These are phyloP conservation scores for Coccomyxa subellipsoidea DNA, from an alignment of 163 green algal species.

Conservation along the genomic window DNA sequence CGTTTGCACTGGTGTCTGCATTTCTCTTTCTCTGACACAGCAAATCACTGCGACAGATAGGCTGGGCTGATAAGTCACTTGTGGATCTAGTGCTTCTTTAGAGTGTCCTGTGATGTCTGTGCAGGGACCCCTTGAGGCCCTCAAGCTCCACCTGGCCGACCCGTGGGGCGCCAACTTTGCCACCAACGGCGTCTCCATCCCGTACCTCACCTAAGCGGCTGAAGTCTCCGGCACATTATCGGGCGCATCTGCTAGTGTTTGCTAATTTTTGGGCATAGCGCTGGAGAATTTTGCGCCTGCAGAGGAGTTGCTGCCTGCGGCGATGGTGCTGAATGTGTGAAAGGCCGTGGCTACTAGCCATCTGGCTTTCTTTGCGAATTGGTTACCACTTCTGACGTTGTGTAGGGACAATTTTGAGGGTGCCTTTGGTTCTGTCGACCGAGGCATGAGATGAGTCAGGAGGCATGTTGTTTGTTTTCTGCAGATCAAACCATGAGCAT, in stretches of 20 bases:
- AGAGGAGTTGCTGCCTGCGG: too few species aligned
- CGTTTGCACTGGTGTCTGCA: neutral
- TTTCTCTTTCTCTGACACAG: neutral
- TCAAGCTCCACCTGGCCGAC: conserved; percentile 72
- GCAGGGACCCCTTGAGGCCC: conserved; percentile 57
- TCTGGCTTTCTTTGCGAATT: too few species aligned
- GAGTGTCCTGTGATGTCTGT: too few species aligned
- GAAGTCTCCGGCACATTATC: neutral
- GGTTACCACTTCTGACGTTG: neutral
- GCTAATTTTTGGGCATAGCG: neutral
- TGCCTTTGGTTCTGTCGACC: too few species aligned
- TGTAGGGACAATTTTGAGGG: neutral
- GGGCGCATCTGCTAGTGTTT: neutral
- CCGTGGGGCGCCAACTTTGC: conserved; percentile 79
- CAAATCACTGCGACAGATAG: neutral
- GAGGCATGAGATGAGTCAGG: too few species aligned
- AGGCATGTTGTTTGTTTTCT: neutral
- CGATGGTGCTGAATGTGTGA: too few species aligned
- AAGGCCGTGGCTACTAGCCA: too few species aligned
- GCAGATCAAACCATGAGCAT: neutral
- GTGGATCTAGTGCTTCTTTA: too few species aligned
- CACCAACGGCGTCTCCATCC: conserved; percentile 76
- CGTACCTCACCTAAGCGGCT: conserved; percentile 17
- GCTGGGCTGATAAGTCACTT: neutral
- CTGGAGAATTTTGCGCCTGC: too few species aligned